Base-by-base conservation (phyloP, 352 stramenopile genomes). In the Globisporangium emineosum region DNA sequence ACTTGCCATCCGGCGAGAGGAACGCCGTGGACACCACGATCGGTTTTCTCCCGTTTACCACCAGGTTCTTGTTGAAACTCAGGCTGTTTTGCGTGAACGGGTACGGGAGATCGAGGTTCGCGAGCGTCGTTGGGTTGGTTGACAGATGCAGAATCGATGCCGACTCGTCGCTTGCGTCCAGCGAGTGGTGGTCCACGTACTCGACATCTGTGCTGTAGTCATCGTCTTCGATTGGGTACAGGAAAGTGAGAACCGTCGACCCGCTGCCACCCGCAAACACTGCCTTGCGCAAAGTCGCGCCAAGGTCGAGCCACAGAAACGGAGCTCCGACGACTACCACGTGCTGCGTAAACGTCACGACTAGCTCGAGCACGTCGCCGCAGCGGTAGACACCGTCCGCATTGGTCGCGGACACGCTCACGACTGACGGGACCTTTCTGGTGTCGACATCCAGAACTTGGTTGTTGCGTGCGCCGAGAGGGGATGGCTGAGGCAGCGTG, bases 131-230 rank as follows among this genome's bases (percentile, higher is more conserved):
- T 25, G 87, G 87, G 35, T 78, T 81, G 2, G 85, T 90, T 17
- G 87, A 84, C 3, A 78, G 55, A 57, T 90, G 81, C 27, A 87
- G 40, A 47, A 91, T 92, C 8, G 53, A 57, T 13, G 67, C 68
- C n/a, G 75, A 79, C 17, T 62, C 63, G n/a, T 69, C 72, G 13
- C 73, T 86, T 4, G 79, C 71, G 45, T 94, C 83, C 8, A 95
- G 75, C 15, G 85, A 95, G 62, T 94, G 86, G 52, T 89, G 76
- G 56, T 95, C 87, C 21, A 93, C 77, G 60, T 95, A 95, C 45
- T 92, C 81, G 49, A 93, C 73, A 47, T 92, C 81, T 2, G 76
- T 76, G 13, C 76, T 90, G 59, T 89, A 93, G 60, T 95, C 87
- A 21, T 71, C 71, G 51, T 94, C 85, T 17, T 77, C 49, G 23